Evolutionary conservation across 208 protist genomes (phyloP), one percentile per base, ranked within the genome.

Genomic region (Wallacemonas sp.): DNA sequence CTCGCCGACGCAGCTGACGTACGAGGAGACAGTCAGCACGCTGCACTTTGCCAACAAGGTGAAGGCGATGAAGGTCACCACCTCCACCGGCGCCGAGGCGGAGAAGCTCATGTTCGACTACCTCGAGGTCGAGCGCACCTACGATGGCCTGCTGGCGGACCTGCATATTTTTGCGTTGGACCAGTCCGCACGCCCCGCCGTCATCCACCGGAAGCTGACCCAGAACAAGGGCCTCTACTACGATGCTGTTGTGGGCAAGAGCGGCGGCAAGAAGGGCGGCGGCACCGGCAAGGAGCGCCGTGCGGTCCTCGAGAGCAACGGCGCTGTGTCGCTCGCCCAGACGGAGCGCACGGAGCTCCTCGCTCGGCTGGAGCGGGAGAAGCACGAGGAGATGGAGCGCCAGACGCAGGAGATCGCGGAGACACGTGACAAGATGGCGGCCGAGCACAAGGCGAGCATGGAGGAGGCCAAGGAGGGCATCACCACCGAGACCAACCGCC

Each of bases 21-120:
- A 82, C 50, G 76, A 91, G 2, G 95, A 98, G 69, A 97, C 92
- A 16, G 38, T 96, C 39, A 88, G 75, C 54, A 89, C 91, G 4
- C 78, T 98, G 29, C 76, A 87, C 72, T 98, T 98, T 71, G 90
- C 91, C 10, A 86, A 97, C 68, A 94, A 94, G 76, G 84, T 97
- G 36, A 95, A 96, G 79, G 77, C 77, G 54, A 84, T 97, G 72
- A 94, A 93, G 74, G 72, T 84, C 31, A 76, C 71, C 28, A 84
- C 66, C 41, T 55, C 71, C 12, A 81, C 71, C 25, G 77, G 64
- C 45, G 62, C 70, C 14, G 74, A 77, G 66, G 70, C 65, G 44
- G 72, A 89, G 57, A 81, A 89, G 72, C 70, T 86, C 46, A 71
- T 81, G 67, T 77, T 85, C 44, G 79, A 85, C 41, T 96, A 77